Conservation (phyloP, 2,329 filamentous ascomycete species). For the Claviceps quebecensis region DNA sequence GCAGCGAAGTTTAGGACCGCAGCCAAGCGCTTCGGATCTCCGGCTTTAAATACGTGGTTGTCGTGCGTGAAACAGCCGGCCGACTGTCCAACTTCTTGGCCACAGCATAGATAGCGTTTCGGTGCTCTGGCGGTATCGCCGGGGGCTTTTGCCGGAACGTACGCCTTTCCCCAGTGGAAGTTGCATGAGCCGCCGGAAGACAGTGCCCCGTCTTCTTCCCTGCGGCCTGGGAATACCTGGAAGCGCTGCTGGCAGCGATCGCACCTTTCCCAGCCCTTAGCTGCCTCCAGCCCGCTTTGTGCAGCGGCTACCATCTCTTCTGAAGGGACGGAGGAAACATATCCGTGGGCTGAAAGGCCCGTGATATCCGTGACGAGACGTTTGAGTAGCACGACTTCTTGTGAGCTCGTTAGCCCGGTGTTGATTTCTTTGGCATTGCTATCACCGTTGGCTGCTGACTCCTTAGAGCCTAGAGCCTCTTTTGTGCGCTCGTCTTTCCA, state of each 20-base stretch:
- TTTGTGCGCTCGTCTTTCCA: conserved; percentile 52
- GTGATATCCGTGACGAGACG: conserved; percentile 50
- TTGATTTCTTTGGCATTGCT: conserved; percentile 38
- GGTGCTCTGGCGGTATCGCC: conserved; percentile 43
- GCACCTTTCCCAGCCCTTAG: conserved; percentile 73
- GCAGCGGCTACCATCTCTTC: conserved; percentile 53
- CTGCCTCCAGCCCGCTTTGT: conserved; percentile 47
- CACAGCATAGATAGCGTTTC: conserved; percentile 65
- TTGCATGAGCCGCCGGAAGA: conserved; percentile 64
- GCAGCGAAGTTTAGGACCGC: conserved; percentile 63
- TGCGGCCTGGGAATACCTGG: conserved; percentile 78
- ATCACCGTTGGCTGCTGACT: conserved; percentile 10
- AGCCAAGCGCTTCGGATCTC: conserved; percentile 61
- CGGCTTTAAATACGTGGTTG: conserved; percentile 80
- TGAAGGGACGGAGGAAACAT: conserved; percentile 56
- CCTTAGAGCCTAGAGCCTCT: conserved; percentile 8
- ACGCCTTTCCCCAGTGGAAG: conserved; percentile 64
- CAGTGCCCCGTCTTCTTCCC: conserved; percentile 61
- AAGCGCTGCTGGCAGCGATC: conserved; percentile 79
- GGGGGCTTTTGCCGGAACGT: conserved; percentile 41
- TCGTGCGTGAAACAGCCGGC: conserved; percentile 57
- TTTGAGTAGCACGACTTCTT: conserved; percentile 55
- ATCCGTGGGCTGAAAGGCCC: conserved; percentile 55
- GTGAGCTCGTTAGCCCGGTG: conserved; percentile 51
- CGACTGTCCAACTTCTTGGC: conserved; percentile 56